Percentiles rank a stretch among this genome's conserved stretches.
phyloP scores from a whole-genome alignment of 768 basidiomycete genomes.

The Mycena venus region DNA sequence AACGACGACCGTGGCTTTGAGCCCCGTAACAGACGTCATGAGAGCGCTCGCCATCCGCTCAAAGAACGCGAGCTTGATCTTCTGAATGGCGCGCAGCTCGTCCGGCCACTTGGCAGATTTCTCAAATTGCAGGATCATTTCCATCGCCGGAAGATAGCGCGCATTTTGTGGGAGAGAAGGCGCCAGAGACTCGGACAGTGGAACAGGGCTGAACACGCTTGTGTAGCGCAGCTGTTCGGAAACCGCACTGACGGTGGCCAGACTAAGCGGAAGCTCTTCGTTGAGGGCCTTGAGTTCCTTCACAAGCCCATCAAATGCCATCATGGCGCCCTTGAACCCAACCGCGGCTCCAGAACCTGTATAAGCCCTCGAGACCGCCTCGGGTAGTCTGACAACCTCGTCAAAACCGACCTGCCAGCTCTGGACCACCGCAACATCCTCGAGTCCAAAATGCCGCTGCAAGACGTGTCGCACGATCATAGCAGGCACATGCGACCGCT shows the following conservation, averaged over 20 bases:
- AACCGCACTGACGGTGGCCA: slow-evolving; percentile 81
- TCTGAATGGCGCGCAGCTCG: slow-evolving; percentile 91
- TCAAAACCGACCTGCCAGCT: slow-evolving; percentile 75
- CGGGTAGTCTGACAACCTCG: slow-evolving; percentile 68
- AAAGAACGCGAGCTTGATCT: slow-evolving; percentile 93
- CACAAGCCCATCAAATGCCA: slow-evolving; percentile 85
- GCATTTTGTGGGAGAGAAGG: slow-evolving; percentile 69
- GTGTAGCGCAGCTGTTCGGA: slow-evolving; percentile 88
- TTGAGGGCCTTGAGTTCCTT: slow-evolving; percentile 79
- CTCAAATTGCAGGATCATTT: slow-evolving; percentile 90
- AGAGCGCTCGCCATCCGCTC: slow-evolving; percentile 81
- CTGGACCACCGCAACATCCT: slow-evolving; percentile 56
- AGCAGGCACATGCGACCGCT: slow-evolving; percentile 82
- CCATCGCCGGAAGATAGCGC: slow-evolving; percentile 77
- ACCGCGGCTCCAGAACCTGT: slow-evolving; percentile 54
- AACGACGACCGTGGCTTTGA: slow-evolving; percentile 71
- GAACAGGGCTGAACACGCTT: slow-evolving; percentile 83
- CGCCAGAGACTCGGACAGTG: slow-evolving; percentile 68
- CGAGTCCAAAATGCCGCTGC: slow-evolving; percentile 80
- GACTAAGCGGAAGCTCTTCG: slow-evolving; percentile 81
- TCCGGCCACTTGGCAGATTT: slow-evolving; percentile 96
- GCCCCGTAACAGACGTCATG: slow-evolving; percentile 62
- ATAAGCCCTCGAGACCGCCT: slow-evolving; percentile 61
- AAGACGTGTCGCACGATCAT: slow-evolving; percentile 84
- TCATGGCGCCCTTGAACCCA: slow-evolving; percentile 81